phyloP scores from a whole-genome alignment of 2,329 filamentous ascomycete genomes.

The Coniochaeta ligniaria region DNA sequence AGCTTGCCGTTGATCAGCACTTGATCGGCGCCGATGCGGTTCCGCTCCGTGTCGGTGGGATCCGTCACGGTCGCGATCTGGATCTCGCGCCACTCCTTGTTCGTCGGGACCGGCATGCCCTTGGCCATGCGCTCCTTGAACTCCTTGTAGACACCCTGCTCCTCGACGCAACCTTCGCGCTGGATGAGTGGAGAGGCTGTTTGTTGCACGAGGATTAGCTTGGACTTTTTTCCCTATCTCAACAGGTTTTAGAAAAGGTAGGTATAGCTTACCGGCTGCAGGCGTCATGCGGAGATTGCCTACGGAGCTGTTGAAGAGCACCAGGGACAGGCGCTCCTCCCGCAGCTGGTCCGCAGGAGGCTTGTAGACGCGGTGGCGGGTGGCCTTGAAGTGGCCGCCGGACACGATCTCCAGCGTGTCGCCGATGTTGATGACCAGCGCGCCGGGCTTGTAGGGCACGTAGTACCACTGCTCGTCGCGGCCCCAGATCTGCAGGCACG shows the following conservation, averaged over 20 bases:
- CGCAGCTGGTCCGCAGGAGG: conserved; percentile 32
- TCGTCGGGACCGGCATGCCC: conserved; percentile 34
- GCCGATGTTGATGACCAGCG: conserved; percentile 41
- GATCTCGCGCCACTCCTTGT: conserved; percentile 40
- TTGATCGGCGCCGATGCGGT: conserved; percentile 32
- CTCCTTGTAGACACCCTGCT: conserved; percentile 36
- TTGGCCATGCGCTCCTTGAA: conserved; percentile 32
- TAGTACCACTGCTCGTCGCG: conserved; percentile 29
- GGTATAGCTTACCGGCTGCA: conserved; percentile 12
- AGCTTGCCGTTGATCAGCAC: conserved; percentile 34
- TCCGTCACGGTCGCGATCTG: conserved; percentile 36
- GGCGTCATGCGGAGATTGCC: conserved; percentile 35
- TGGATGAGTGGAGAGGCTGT: conserved; percentile 21
- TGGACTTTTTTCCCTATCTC: too few species aligned
- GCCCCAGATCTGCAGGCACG: conserved; percentile 37
- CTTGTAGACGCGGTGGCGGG: conserved; percentile 32
- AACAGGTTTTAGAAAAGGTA: too few species aligned
- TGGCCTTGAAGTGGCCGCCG: conserved; percentile 38
- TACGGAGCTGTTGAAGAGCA: conserved; percentile 37
- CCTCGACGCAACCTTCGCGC: conserved; percentile 31
- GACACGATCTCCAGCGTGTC: conserved; percentile 36
- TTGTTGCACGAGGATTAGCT: not conserved
- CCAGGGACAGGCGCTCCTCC: conserved; percentile 31
- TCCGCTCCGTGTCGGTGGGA: conserved; percentile 30
- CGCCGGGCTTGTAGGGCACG: conserved; percentile 28